Percentiles rank a stretch among this genome's conserved stretches.
Evolutionary conservation across 306 rosid species (phyloP).

Genomic region (Oemleria cerasiformis): DNA sequence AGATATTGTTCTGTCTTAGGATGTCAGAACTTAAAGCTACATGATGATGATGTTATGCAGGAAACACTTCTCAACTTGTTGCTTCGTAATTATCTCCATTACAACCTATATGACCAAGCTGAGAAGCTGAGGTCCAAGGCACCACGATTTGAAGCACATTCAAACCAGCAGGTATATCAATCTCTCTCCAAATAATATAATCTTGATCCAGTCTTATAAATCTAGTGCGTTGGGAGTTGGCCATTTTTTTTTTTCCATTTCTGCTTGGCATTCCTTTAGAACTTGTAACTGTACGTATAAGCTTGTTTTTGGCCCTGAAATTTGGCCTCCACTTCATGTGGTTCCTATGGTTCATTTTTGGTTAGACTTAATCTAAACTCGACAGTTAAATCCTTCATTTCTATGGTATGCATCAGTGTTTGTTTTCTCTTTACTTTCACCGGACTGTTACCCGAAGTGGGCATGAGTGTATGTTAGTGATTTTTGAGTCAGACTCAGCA

Average conservation of each 20-base stretch:
- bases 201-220: not conserved
- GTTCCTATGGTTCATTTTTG: not conserved
- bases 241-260: not conserved
- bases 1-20: not conserved
- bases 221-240: not conserved
- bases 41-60: conserved; percentile 34
- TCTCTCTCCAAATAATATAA: not conserved
- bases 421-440: not conserved
- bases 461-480: not conserved
- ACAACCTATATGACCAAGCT: conserved; percentile 62
- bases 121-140: conserved; percentile 72
- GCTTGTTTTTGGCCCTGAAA: not conserved
- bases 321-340: not conserved
- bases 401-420: not conserved
- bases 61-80: conserved; percentile 52
- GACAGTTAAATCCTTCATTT: not conserved
- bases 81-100: conserved; percentile 50
- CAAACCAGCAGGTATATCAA: conserved; percentile 55
- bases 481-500: not conserved
- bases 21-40: conserved; percentile 13
- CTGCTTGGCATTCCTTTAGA: not conserved
- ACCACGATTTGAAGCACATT: conserved; percentile 69
- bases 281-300: not conserved
- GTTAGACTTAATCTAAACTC: not conserved
- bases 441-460: not conserved